Base-by-base conservation (phyloP, 768 basidiomycete genomes). In the Xerocomus brunneocitrinus region DNA sequence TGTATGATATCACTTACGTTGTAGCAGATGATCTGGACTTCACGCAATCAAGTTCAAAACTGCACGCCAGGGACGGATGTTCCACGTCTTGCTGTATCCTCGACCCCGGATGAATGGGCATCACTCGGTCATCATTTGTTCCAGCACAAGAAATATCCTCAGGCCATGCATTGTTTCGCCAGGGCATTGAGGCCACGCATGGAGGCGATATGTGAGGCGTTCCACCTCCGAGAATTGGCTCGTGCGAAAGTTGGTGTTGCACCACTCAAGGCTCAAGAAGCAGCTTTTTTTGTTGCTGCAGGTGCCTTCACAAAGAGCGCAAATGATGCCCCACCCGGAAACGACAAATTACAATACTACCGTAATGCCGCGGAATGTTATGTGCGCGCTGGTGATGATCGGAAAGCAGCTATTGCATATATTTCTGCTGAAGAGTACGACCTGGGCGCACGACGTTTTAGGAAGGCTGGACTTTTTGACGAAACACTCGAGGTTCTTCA, bases 151-250 rank as follows among this genome's bases (percentile, higher is more conserved):
- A 64, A 54, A 32, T 85, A 79, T 55, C 60, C 71, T 3, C 79
- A 84, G 54, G 81, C 84, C 0, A 76, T 74, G 70, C 72, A 79
- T 45, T 80, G 79, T 52, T 84, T 76, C 41, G 73, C 76, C 44
- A 73, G 77, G 3, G 85, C 84, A 1, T 66, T 56, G 2, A 60
- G 72, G 43, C 65, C 56, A 0, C 73, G 73, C 14, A 73, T 83
- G 64, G 74, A 67, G 14, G 71, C 65, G 3, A 73, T 83, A 9
- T 74, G 82, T 2, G 56, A 76, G 8, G 80, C 84, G 0, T 84
- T 81, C 57, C 71, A 76, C 48, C 72, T 83, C 5, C 76, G 82
- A 50, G 76, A 81, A 55, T 63, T 74, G 27, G 84, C 84, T 8
- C 69, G 74, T 41, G 53, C 61, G 45, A 24, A 67, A 55, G 28